A percentile compares a stretch with the other conserved stretches of the same genome.
Evolutionary conservation across 257 asterid genomes (phyloP).

Genomic region (Solanum virginianum): DNA sequence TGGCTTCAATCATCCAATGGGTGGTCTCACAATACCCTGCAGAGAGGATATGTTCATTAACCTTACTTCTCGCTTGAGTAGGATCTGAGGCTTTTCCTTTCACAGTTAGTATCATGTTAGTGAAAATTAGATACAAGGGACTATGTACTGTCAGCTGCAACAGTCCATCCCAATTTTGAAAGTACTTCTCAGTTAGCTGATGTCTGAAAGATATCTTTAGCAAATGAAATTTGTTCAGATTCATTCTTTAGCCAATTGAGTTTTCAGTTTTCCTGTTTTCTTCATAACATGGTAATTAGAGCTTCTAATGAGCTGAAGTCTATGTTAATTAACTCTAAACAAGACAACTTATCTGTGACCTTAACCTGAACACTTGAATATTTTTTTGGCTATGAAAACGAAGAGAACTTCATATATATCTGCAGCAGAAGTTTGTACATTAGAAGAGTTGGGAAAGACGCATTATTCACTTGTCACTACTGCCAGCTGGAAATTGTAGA

Average conservation of each 20-base stretch:
- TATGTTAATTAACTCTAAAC: neutral
- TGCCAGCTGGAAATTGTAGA: neutral
- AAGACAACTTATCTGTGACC: neutral
- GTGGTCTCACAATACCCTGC: neutral
- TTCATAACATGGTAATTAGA: neutral
- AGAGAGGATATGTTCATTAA: slow-evolving; percentile 15
- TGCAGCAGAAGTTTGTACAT: neutral
- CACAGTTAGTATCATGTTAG: neutral
- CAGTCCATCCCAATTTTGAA: neutral
- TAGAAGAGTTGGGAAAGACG: neutral
- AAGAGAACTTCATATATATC: neutral
- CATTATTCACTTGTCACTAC: too few species aligned
- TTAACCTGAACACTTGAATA: neutral
- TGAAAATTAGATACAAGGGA: neutral
- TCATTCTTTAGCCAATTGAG: neutral
- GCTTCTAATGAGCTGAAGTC: neutral
- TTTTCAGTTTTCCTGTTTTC: neutral
- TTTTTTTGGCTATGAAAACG: neutral
- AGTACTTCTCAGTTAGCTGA: neutral
- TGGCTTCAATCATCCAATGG: slow-evolving; percentile 11
- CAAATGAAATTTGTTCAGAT: neutral
- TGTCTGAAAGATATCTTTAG: neutral
- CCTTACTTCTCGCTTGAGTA: slow-evolving; percentile 13
- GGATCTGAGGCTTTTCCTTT: neutral
- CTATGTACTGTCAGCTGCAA: neutral